Conservation (phyloP, 495 filamentous ascomycete genomes). For the Penicillium egyptiacum region DNA sequence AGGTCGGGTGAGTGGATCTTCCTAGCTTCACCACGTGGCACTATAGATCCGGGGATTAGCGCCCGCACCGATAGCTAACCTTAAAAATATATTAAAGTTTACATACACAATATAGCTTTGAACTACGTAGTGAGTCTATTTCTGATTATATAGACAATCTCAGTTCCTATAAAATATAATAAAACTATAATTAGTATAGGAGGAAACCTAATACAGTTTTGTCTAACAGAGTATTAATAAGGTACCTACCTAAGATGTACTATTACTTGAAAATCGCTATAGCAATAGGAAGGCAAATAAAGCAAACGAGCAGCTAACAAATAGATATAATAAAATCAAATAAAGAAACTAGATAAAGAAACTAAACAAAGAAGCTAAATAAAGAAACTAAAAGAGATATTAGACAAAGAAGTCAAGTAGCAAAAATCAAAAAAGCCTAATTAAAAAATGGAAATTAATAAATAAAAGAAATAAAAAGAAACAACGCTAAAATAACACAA, state of each 20-base stretch:
- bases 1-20: neutral
- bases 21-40: neutral
- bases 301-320: neutral
- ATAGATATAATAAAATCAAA: neutral
- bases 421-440: neutral
- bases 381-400: neutral
- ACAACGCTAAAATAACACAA: neutral
- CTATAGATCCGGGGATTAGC: conserved; percentile 2
- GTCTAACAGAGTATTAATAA: neutral
- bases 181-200: neutral
- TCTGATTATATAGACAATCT: neutral
- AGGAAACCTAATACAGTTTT: neutral
- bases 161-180: neutral
- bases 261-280: neutral
- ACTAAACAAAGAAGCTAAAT: neutral
- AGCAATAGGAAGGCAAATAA: neutral
- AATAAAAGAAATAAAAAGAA: neutral
- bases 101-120: neutral
- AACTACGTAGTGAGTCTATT: neutral
- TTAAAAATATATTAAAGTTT: neutral
- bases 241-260: neutral
- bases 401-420: neutral
- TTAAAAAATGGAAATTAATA: neutral
- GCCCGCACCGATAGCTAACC: neutral
- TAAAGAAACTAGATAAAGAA: neutral